Conservation (phyloP, 2,329 filamentous ascomycete genomes). For the Colletotrichum lini region DNA sequence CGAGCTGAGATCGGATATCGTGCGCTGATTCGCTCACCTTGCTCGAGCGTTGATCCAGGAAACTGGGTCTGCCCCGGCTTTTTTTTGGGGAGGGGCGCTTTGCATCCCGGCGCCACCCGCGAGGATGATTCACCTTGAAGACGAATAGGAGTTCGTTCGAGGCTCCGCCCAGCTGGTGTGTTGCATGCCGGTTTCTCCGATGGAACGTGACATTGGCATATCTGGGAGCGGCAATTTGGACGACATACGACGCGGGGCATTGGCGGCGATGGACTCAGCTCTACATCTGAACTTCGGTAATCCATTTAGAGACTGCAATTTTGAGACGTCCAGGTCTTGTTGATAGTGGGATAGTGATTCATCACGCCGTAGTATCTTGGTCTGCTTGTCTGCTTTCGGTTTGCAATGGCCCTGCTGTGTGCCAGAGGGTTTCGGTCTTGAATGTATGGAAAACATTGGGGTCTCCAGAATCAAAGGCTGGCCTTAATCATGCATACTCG, state of each 20-base stretch:
- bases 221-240: not conserved
- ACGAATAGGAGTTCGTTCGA: conserved; percentile 11
- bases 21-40: conserved; percentile 20
- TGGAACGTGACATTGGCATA: conserved; percentile 39
- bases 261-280: not conserved
- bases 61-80: conserved; percentile 36
- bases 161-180: conserved; percentile 27
- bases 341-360: not conserved
- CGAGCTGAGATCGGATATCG: conserved; percentile 5
- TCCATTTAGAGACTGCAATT: not conserved
- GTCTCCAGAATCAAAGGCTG: not conserved
- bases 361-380: too few relatives aligned
- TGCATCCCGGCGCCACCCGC: conserved; percentile 22
- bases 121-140: conserved; percentile 16
- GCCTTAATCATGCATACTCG: too few relatives aligned
- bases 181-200: conserved; percentile 31
- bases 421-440: not conserved
- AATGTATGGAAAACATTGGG: not conserved
- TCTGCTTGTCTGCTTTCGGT: not conserved
- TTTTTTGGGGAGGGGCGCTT: not conserved
- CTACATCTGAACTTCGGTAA: not conserved
- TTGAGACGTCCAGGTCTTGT: not conserved
- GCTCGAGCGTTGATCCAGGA: conserved; percentile 3
- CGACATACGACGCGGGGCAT: not conserved
- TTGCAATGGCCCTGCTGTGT: not conserved